Base-by-base conservation (phyloP, 345 rosid genomes). In the Ailanthus altissimus region DNA sequence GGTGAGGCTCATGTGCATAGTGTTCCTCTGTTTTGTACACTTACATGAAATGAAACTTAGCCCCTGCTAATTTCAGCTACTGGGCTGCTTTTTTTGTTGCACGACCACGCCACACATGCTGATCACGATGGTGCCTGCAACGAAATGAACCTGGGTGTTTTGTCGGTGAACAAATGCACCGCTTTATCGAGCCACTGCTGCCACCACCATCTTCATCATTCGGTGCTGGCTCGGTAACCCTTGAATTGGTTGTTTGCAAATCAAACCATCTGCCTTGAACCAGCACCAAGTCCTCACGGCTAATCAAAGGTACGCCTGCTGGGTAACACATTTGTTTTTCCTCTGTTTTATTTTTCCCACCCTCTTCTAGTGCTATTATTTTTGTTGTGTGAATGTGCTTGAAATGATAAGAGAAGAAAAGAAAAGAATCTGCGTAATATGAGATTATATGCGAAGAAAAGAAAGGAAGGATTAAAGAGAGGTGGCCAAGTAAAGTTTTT, bases 141-240 rank as follows among this genome's bases (percentile, higher is more conserved):
- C 90, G 79, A 80, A 94, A 92, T 9, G 98, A 92, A 26, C 98
- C 89, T 0, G 94, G 92, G 65, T 94, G 98, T 79, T 36, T 83
- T 7, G 94, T 86, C 6, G 97, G 97, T 9, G 97, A 92, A 80
- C 97, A 94, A 6, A 88, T 53, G 42, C 97, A 92, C 79, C 25
- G 60, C 88, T 83, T 87, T 66, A 59, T 79, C 43, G 78, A 70
- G 50, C 84, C 56, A 7, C 70, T 83, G 43, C 84, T 50, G 10
- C 69, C 86, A 5, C 78, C 81, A 10, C 51, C 72, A 26, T 49
- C 80, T 56, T 46, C 66, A 74, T 64, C 74, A 63, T 58, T 79
- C 67, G 74, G 69, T 56, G 56, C 67, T 59, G 9, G 62, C 60
- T 28, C 75, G 6, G 51, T 64, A 18, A 49, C 40, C 50, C n/a